Evolutionary conservation across 352 stramenopile genomes (phyloP).

Genomic region (Phytophthora litchii): DNA sequence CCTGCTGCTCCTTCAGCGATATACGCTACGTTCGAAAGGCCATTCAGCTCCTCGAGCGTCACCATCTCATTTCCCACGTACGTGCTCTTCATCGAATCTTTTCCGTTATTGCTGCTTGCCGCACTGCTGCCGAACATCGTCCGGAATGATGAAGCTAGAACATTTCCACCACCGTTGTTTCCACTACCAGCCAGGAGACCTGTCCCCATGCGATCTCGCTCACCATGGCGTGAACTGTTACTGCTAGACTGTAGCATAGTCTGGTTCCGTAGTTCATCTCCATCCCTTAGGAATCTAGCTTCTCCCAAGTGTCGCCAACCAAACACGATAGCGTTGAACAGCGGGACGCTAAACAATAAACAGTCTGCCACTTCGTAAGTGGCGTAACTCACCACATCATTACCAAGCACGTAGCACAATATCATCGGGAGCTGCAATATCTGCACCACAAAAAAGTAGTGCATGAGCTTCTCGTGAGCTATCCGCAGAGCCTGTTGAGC

Average conservation of each 20-base stretch:
- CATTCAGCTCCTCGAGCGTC: constrained; percentile 62
- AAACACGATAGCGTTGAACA: constrained; percentile 64
- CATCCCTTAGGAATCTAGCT: constrained; percentile 14
- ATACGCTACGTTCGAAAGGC: constrained; percentile 57
- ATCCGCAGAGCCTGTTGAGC: constrained; percentile 29
- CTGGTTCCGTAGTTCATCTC: constrained; percentile 31
- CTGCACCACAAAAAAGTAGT: constrained; percentile 54
- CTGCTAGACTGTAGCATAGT: constrained; percentile 39
- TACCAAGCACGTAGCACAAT: constrained; percentile 42
- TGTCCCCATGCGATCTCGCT: constrained; percentile 39
- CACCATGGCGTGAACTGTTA: constrained; percentile 34
- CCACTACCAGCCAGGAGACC: constrained; percentile 25
- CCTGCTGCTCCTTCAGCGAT: constrained; percentile 68
- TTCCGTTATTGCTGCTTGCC: constrained; percentile 31
- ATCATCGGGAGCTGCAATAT: constrained; percentile 57
- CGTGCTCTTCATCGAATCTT: constrained; percentile 51
- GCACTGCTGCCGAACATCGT: constrained; percentile 47
- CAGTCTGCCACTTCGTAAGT: constrained; percentile 45
- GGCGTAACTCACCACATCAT: constrained; percentile 28
- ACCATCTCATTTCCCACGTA: constrained; percentile 55
- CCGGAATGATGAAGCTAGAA: constrained; percentile 43
- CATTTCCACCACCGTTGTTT: constrained; percentile 36
- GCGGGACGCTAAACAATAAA: constrained; percentile 52
- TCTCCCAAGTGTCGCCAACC: constrained; percentile 40
- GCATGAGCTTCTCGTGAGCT: constrained; percentile 53